Evolutionary conservation across 192 early-diverging fungal species (phyloP), one percentile per base, ranked within the genome.

Genomic region (Jimgerdemannia flammicorona): DNA sequence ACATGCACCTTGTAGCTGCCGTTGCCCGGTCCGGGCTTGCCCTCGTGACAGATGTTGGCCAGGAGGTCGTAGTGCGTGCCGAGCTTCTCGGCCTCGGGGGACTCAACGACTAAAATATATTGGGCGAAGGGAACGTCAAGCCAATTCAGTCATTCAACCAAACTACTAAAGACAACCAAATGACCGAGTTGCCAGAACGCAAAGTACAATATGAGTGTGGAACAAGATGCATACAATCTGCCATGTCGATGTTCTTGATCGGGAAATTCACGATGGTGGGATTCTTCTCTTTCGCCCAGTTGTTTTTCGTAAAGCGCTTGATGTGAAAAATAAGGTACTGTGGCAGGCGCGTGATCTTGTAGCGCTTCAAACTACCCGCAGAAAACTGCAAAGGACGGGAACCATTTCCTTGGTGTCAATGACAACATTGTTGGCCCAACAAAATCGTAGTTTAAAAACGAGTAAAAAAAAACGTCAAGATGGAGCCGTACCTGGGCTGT

Each of bases 221-320:
- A 17, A 66, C 64, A 63, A 69, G 73, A 69, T 3, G 73, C 82
- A 77, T 88, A 95, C 93, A 92, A 40, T 94, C 90, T 10, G 89
- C 77, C 91, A 99, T 91, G 70, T 95, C 91, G 4, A 97, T 77
- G 71, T 92, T 92, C 69, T 91, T 93, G 64, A 97, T 92, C 3
- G 96, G 93, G 71, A 95, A 99, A 72, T 95, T 97, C 3, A 99
- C 95, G 75, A 99, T 97, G 1, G 98, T 99, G 0, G 94, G 94
- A 78, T 99, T 99, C 83, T 97, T 97, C 78, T 99, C 98, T 20
- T 81, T 78, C 1, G 87, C 81, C 82, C 93, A 95, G 66, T 90
- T 93, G 80, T 93, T 94, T 74, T 94, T 96, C 1, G 90, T 89
- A 71, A 99, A 96, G 10, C 98, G 87, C 77, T 95, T 96, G 69